Percentiles rank a stretch among this genome's conserved stretches.
These are phyloP conservation scores for Aspergillus leporis DNA, from an alignment of 495 filamentous ascomycete species.

Conservation along the genomic window DNA sequence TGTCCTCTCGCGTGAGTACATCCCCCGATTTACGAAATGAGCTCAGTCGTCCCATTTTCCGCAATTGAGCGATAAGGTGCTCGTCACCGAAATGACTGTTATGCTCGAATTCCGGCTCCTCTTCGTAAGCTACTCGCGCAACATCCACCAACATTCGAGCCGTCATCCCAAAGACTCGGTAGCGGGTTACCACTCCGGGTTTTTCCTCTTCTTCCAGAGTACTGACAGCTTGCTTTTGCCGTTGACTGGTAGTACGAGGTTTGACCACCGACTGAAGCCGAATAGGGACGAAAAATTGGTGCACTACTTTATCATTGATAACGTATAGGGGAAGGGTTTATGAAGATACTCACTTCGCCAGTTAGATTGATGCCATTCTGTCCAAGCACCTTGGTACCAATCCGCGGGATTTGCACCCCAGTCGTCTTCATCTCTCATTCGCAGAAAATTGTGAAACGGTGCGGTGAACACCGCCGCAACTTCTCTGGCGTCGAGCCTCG, in stretches of 20 bases:
- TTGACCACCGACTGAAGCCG: constrained; percentile 59
- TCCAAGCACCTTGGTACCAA: constrained; percentile 55
- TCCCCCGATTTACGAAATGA: constrained; percentile 45
- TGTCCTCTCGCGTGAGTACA: constrained; percentile 57
- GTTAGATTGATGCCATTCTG: constrained; percentile 63
- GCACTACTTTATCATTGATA: constrained; percentile 48
- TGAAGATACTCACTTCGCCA: constrained; percentile 55
- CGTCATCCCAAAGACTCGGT: constrained; percentile 91
- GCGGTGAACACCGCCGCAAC: constrained; percentile 90
- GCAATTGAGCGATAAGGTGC: constrained; percentile 63
- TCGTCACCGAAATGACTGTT: constrained; percentile 82
- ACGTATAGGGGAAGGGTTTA: constrained; percentile 7
- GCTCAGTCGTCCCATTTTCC: constrained; percentile 61
- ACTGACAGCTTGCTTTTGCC: constrained; percentile 31
- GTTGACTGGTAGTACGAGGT: constrained; percentile 34
- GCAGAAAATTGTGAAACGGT: constrained; percentile 73
- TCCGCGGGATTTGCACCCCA: constrained; percentile 43
- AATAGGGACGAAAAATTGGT: constrained; percentile 86
- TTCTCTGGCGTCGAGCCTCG: constrained; percentile 77
- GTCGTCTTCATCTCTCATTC: constrained; percentile 44
- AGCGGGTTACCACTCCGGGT: constrained; percentile 49
- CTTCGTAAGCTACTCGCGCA: constrained; percentile 76
- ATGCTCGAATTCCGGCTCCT: constrained; percentile 82
- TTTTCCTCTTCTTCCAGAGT: constrained; percentile 45
- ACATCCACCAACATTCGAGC: constrained; percentile 84